Evolutionary conservation across 768 basidiomycete species (phyloP), one percentile per base, ranked within the genome.

Genomic region (Mycena rosella): DNA sequence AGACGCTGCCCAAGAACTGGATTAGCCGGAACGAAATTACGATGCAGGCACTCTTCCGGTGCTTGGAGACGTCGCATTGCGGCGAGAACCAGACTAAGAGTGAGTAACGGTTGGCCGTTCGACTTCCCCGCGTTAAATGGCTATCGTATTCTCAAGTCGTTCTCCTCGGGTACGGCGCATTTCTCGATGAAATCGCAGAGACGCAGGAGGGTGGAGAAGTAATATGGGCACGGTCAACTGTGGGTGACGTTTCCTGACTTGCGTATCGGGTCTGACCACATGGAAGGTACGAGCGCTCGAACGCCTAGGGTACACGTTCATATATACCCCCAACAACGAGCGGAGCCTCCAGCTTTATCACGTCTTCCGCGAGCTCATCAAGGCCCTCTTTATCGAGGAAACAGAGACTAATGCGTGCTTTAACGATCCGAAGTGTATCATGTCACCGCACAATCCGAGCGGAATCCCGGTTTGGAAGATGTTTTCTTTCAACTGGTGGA

Each of bases 401-500:
- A 5, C 26, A 13, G 45, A 57, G 17, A 32, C 29, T 1, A 36
- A 32, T 2, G n/a, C 14, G 14, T 68, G 67, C 40, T 68, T 49
- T 42, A 42, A 57, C 6, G 54, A 61, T 24, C 27, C 60, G 2
- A 24, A 42, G 13, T 64, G 63, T 32, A 6, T 56, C 1, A 10
- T 24, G 10, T 57, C 63, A 10, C 3, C 47, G 1, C 2, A 15
- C 2, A 78, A 81, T 56, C 79, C 80, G 2, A 62, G 56, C 5
- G 81, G 80, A 13, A 80, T 82, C 26, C 81, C 80, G 1, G 74
- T 75, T 15, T 82, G 80, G 80, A 80, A 79, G 63, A 74, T 81
- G 6, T 79, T 81, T 47, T 73, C 78, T 26, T 76, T 78, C 30
- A 71, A 73, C 55, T 81, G 67, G 66, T 74, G 76, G 74, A 59